A percentile compares a stretch with the other conserved stretches of the same genome.
Evolutionary conservation across 73 alveolate species (phyloP).

Genomic region (Stentor roeselii): DNA sequence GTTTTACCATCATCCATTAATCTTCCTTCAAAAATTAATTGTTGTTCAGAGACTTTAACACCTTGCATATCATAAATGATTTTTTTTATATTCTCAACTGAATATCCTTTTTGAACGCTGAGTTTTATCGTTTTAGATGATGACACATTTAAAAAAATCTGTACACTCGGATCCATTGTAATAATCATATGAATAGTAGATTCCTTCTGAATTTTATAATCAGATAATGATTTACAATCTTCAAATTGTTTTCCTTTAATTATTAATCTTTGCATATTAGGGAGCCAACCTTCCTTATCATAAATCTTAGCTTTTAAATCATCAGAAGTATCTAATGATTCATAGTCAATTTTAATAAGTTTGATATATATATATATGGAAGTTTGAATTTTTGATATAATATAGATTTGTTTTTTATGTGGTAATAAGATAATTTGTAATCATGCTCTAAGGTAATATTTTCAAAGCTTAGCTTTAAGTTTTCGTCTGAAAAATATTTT

Average conservation of each 20-base stretch:
- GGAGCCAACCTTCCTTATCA: constrained; percentile 37
- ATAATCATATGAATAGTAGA: constrained; percentile 18
- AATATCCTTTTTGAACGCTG: constrained; percentile 7
- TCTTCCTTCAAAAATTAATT: constrained; percentile 31
- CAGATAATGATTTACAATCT: constrained; percentile 22
- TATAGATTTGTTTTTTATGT: no score
- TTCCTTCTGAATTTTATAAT: constrained; percentile 34
- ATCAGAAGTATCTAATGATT: constrained; percentile 29
- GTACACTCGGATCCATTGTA: not conserved
- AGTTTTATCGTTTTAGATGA: constrained; percentile 29
- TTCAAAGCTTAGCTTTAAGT: no score
- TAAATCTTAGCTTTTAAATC: constrained; percentile 10
- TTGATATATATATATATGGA: no score
- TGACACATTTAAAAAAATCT: not conserved
- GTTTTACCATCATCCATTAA: constrained; percentile 29
- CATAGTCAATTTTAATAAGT: not conserved
- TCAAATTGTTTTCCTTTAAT: constrained; percentile 39
- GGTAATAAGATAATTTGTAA: no score
- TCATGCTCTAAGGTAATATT: no score
- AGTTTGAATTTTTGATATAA: no score
- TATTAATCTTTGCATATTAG: constrained; percentile 29
- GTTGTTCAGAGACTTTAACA: constrained; percentile 10
- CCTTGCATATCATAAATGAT: constrained; percentile 35
- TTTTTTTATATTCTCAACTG: not conserved
- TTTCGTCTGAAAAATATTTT: no score